phyloP scores from a whole-genome alignment of 106 monocot species.

The Triglochin maritima region DNA sequence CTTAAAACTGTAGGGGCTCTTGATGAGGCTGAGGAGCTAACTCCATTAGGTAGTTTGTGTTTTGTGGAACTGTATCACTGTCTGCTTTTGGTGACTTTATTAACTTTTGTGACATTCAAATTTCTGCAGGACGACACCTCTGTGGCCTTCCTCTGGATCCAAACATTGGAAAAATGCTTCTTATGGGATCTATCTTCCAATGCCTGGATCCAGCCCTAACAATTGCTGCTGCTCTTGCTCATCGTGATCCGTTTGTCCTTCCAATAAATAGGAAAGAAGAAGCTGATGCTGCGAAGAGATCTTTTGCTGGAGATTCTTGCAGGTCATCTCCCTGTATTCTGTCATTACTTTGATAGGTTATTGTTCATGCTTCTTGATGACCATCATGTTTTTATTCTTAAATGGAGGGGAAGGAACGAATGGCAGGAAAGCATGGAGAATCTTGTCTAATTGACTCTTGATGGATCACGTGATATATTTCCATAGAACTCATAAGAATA shows the following conservation, averaged over 20 bases:
- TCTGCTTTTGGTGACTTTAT: neutral
- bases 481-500: no score
- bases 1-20: slow-evolving; percentile 87
- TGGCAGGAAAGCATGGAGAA: no score
- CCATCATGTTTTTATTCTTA: no score
- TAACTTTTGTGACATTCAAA: neutral
- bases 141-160: slow-evolving; percentile 84
- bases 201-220: slow-evolving; percentile 87
- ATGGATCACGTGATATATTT: no score
- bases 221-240: slow-evolving; percentile 93
- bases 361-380: no score
- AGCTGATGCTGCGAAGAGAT: slow-evolving; percentile 88
- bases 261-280: slow-evolving; percentile 89
- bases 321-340: slow-evolving; percentile 30
- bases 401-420: no score
- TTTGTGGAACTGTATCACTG: neutral
- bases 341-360: no score
- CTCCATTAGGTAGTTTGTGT: slow-evolving; percentile 50
- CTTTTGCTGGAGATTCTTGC: slow-evolving; percentile 87
- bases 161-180: slow-evolving; percentile 96
- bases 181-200: slow-evolving; percentile 91
- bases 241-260: slow-evolving; percentile 92
- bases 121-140: slow-evolving; percentile 59
- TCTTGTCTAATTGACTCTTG: no score
- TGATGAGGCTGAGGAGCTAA: slow-evolving; percentile 82